Evolutionary conservation across 495 filamentous ascomycete genomes (phyloP), one percentile per base, ranked within the genome.

Genomic region (Penicilliopsis zonata): DNA sequence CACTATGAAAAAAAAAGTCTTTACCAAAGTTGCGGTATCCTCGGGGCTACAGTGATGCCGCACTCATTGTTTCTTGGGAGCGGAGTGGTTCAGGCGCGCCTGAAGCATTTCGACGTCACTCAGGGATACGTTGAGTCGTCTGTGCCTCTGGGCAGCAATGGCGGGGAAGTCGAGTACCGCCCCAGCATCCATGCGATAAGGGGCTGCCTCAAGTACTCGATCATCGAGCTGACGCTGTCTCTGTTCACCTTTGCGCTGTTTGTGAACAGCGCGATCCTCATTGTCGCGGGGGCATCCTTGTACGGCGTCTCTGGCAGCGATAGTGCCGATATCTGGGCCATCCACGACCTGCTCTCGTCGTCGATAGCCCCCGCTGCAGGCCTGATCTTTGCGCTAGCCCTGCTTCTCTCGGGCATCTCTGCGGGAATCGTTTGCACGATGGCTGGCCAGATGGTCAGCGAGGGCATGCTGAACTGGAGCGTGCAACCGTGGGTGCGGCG

Each of bases 231-330:
- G 17, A 50, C 72, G 20, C 40, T 88, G 19, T 82, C 80, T 0
- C 76, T 94, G n/a, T 83, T 87, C 47, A 83, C 83, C 12, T 90
- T 92, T 46, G 86, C 86, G 5, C 72, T 93, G n/a, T 94, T 94
- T 41, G 84, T 94, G 45, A 94, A 94, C 59, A 81, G 74, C 37
- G 70, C 86, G 34, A 94, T 94, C 46, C 74, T 94, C 28, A 90
- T 94, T 49, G 80, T 86, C 13, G 81, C 86, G 2, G 86, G 85
- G 20, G 78, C 85, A 4, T 76, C 80, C 1, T 74, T 94, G 1
- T 85, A 74, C 42, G 49, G 54, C 18, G 69, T 64, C 13, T 44
- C 61, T 2, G 60, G 64, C 9, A 74, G 76, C 3, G 54, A 64
- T 19, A 56, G 69, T 35, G 83, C 80, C 12, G 79, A 86, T 36